A percentile compares a stretch with the other conserved stretches of the same genome.
Evolutionary conservation across 2,329 filamentous ascomycete species (phyloP).

Genomic region (Scortechinia acanthostroma): DNA sequence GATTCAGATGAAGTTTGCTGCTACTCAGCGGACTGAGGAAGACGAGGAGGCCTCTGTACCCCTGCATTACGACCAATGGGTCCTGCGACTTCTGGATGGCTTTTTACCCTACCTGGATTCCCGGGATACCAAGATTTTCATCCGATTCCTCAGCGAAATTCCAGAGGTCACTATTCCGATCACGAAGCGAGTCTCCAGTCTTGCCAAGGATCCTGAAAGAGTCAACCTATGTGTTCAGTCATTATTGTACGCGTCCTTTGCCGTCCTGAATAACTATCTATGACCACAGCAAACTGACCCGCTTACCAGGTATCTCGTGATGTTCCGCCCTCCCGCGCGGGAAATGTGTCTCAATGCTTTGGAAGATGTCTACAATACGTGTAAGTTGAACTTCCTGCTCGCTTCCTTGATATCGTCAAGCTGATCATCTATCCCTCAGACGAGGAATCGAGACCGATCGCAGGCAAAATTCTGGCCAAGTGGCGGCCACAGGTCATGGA

Average conservation of each 20-base stretch:
- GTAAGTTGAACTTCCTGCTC: constrained; percentile 19
- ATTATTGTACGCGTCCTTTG: constrained; percentile 37
- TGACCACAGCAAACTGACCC: constrained; percentile 7
- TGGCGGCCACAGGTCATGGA: constrained; percentile 36
- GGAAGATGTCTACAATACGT: constrained; percentile 47
- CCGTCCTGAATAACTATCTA: constrained; percentile 5
- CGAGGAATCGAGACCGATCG: constrained; percentile 33
- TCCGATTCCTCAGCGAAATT: constrained; percentile 85
- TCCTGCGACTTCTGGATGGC: constrained; percentile 75
- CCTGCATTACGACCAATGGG: constrained; percentile 72
- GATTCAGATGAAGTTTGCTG: constrained; percentile 35
- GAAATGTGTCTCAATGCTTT: constrained; percentile 47
- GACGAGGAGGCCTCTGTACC: constrained; percentile 27
- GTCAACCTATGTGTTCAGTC: constrained; percentile 49
- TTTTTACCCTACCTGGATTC: constrained; percentile 87
- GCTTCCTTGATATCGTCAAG: neutral
- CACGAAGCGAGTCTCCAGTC: constrained; percentile 57
- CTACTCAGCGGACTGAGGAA: constrained; percentile 25
- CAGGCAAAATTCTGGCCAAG: constrained; percentile 41
- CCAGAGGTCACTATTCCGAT: constrained; percentile 70
- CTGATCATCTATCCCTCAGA: constrained; percentile 12
- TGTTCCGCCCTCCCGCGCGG: constrained; percentile 50
- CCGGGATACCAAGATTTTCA: constrained; percentile 74
- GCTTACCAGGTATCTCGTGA: constrained; percentile 37
- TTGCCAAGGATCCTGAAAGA: constrained; percentile 57